phyloP scores from a whole-genome alignment of 1,284 basidiomycete species.

The Gymnopus androsaceus region DNA sequence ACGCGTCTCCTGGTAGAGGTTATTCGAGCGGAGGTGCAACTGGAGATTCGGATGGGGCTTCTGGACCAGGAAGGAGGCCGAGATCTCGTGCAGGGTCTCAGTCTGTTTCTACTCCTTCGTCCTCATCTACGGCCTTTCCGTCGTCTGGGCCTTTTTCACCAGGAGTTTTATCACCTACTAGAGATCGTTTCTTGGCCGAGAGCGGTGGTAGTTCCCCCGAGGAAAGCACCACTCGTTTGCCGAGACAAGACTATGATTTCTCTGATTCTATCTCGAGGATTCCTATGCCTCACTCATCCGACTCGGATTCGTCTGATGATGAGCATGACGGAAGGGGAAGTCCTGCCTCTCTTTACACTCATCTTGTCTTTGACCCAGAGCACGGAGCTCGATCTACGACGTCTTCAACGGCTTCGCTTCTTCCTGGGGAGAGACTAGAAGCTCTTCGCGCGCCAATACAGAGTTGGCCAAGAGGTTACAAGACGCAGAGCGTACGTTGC shows the following conservation, averaged over 20 bases:
- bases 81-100: slow-evolving; percentile 14
- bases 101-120: slow-evolving; percentile 35
- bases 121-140: slow-evolving; percentile 34
- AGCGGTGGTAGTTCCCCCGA: slow-evolving; percentile 42
- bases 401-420: slow-evolving; percentile 63
- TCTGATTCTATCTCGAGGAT: slow-evolving; percentile 35
- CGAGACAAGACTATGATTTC: slow-evolving; percentile 31
- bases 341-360: background rate
- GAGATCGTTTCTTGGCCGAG: slow-evolving; percentile 35
- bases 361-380: slow-evolving; percentile 4
- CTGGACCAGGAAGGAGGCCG: background rate
- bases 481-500: slow-evolving; percentile 70
- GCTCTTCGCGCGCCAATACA: slow-evolving; percentile 70
- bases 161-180: slow-evolving; percentile 40
- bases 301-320: slow-evolving; percentile 36
- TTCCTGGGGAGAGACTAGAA: slow-evolving; percentile 66
- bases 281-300: slow-evolving; percentile 32
- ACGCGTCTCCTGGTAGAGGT: slow-evolving; percentile 9
- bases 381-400: slow-evolving; percentile 56
- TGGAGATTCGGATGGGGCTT: slow-evolving; percentile 3
- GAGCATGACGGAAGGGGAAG: slow-evolving; percentile 54
- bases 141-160: slow-evolving; percentile 64
- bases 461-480: slow-evolving; percentile 73
- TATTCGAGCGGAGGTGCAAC: slow-evolving; percentile 7
- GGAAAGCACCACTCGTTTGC: slow-evolving; percentile 32